Base-by-base conservation (phyloP, 2,329 filamentous ascomycete species). In the Cadophora sp. region DNA sequence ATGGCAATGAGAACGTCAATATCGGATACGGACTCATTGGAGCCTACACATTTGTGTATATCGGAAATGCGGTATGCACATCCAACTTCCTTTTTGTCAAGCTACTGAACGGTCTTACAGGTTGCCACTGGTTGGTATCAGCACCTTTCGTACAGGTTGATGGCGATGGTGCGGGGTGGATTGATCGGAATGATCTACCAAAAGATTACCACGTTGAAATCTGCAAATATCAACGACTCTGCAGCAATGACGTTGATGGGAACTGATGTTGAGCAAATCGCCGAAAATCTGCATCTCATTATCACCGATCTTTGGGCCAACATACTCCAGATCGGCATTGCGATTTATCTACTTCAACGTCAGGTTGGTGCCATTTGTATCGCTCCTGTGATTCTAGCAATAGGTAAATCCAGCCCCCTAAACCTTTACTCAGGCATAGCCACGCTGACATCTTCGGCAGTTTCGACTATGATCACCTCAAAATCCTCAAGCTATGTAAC, bases 191-290 rank as follows among this genome's bases (percentile, higher is more conserved):
- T 63, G 40, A 67, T 67, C 2, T 67, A 67, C 27, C 16, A 29
- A 14, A 55, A 64, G 37, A 67, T 55, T 27, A 46, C 53, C 3
- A 60, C 37, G 1, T 16, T 66, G 16, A 40, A 60, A 48, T n/a
- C 27, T 53, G 29, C 37, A 31, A 50, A 60, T 3, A 31, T 40
- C 26, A 60, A 66, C 51, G 34, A 48, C 26, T 50, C 62, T 43
- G 62, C 64, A 16, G 64, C 64, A 6, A 53, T 68, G 43, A 84
- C 82, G 0, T 74, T 83, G 7, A 84, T 84, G 81, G 81, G 78
- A 12, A 79, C 81, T 0, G 66, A 66, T 56, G 59, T 66, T 22
- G 58, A 66, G 29, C 31, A 60, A 22, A 56, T 66, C 24, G 64
- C 46, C 29, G 46, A 53, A 55, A 53, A 34, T 24, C 6, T 37